phyloP scores from a whole-genome alignment of 805 yeast genomes.

The Lachancea nothofagi region DNA sequence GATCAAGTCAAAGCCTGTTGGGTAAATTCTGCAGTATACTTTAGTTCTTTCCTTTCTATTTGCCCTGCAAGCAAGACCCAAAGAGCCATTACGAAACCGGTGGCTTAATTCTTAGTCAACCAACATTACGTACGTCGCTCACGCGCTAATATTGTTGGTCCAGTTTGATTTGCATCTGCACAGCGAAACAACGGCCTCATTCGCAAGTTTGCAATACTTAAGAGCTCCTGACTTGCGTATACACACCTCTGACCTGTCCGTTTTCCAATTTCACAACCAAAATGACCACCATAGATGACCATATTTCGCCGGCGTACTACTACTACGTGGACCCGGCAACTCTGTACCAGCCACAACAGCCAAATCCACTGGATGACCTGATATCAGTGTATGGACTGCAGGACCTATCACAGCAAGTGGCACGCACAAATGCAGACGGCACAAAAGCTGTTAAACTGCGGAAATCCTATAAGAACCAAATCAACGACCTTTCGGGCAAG shows the following conservation, averaged over 20 bases:
- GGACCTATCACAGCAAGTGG: conserved; percentile 69
- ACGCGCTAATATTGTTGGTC: too few species aligned
- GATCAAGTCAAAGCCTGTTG: too few species aligned
- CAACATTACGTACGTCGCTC: too few species aligned
- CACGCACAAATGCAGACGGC: conserved; percentile 82
- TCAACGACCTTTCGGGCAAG: conserved; percentile 78
- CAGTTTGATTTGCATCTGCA: too few species aligned
- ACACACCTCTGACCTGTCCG: too few species aligned
- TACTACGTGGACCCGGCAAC: conserved; percentile 37
- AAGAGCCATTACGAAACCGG: too few species aligned
- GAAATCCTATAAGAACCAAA: conserved; percentile 91
- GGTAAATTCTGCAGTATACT: too few species aligned
- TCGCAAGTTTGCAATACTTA: not conserved
- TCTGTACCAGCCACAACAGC: conserved; percentile 40
- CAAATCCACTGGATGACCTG: conserved; percentile 71
- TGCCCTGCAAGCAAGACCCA: too few species aligned
- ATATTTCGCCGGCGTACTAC: conserved; percentile 31
- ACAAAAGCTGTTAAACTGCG: conserved; percentile 88
- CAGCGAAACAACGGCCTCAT: too few species aligned
- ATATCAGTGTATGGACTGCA: conserved; percentile 62
- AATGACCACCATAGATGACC: conserved; percentile 19
- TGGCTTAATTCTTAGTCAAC: too few species aligned
- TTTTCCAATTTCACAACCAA: conserved; percentile 2
- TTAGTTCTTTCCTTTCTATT: too few species aligned
- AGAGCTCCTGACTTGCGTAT: not conserved